Percentiles rank a stretch among this genome's conserved stretches.
phyloP scores from a whole-genome alignment of 2,329 filamentous ascomycete genomes.

The Neofusicoccum sp. region DNA sequence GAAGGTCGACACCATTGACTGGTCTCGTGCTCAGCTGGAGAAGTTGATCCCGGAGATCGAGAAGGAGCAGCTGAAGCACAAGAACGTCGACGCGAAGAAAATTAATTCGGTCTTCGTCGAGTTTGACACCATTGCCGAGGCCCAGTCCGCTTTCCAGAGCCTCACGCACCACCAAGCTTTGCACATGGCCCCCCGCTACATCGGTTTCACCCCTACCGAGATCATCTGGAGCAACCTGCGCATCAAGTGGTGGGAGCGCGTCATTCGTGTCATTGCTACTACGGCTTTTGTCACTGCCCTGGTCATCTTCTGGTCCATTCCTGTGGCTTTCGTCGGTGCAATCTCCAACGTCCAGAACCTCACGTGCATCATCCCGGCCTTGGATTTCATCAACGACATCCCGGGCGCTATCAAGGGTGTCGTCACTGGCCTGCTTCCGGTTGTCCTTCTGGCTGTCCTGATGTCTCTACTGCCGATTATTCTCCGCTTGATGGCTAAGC shows the following conservation, averaged over 20 bases:
- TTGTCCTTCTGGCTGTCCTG: constrained; percentile 73
- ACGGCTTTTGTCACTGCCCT: constrained; percentile 71
- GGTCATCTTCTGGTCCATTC: constrained; percentile 83
- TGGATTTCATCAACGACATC: constrained; percentile 70
- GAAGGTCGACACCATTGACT: constrained; percentile 18
- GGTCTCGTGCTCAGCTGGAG: constrained; percentile 12
- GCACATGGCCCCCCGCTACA: constrained; percentile 81
- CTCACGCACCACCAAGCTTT: constrained; percentile 83
- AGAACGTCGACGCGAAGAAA: background rate
- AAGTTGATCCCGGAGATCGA: constrained; percentile 15
- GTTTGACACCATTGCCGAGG: constrained; percentile 77
- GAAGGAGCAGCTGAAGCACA: constrained; percentile 11
- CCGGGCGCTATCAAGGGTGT: constrained; percentile 74
- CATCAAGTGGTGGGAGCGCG: constrained; percentile 82
- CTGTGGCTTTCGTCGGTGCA: constrained; percentile 74
- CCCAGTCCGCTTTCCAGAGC: constrained; percentile 82
- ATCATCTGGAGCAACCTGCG: constrained; percentile 84
- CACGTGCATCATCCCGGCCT: constrained; percentile 61
- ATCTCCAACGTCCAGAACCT: constrained; percentile 82
- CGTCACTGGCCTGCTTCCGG: constrained; percentile 79
- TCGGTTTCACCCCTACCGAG: constrained; percentile 78
- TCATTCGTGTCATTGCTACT: constrained; percentile 68
- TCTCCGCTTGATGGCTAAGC: constrained; percentile 63
- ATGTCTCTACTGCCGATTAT: constrained; percentile 84
- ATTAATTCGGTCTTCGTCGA: constrained; percentile 77